Base-by-base conservation (phyloP, 129 eudicot species). In the Rutidosis leptorrhynchoides region DNA sequence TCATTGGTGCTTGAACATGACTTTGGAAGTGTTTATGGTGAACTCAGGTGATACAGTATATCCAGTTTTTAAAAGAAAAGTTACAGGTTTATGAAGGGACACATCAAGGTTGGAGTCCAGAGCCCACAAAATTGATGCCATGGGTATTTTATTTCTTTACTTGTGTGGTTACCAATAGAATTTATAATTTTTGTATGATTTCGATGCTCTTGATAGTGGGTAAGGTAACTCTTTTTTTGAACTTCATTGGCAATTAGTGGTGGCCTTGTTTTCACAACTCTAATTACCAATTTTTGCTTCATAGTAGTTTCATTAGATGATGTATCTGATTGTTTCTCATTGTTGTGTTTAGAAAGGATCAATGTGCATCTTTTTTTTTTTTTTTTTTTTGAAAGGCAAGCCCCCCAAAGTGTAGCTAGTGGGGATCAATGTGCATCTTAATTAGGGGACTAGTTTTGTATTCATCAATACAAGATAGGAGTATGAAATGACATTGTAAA, bases 51-150 rank as follows among this genome's bases (percentile, higher is more conserved):
- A 87, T 91, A 35, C 83, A 91, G 55, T 91, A 91, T 75, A 78
- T 91, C 68, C 96, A 79, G 62, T 91, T 84, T 83, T 65, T 87
- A 73, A 90, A 91, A 65, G 96, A 87, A 79, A 91, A 81, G 52
- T 64, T 91, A 24, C 90, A 82, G 63, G 62, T 79, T 46, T 91
- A 87, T 54, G 97, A 91, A 72, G 90, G 87, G 24, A 62, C 94
- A 0, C 77, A 80, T 49, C 94, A 77, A 67, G 88, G 85, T 58
- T 87, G 96, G 97, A 80, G 76, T 77, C 58, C 75, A 17, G 96
- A 85, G 79, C 80, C 82, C 17, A 32, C 90, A 42, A 87, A 87
- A 35, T 76, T 83, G 73, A 78, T 70, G 74, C 87, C 92, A 72
- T 83, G 79, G 97, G 97, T 90, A 90, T 56, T 16, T 25, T 25